Conservation (phyloP, 2,329 filamentous ascomycete genomes). For the Penicillium sp. region DNA sequence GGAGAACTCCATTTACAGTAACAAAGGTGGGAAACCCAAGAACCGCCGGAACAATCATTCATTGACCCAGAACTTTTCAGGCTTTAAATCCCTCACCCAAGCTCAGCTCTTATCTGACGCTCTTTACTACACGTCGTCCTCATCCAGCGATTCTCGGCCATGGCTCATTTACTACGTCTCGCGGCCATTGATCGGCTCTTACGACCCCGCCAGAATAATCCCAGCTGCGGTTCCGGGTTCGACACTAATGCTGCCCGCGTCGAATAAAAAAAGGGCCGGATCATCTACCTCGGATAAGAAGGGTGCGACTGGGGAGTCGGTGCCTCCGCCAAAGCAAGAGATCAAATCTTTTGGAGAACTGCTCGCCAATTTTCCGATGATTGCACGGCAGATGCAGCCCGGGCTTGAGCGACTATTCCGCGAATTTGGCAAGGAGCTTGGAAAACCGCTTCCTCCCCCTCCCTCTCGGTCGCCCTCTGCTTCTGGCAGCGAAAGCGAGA, state of each 20-base stretch:
- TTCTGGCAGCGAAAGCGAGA: slow-evolving; percentile 45
- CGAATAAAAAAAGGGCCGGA: slow-evolving; percentile 32
- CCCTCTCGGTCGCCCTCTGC: slow-evolving; percentile 55
- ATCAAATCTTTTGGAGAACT: slow-evolving; percentile 88
- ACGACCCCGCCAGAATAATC: slow-evolving; percentile 70
- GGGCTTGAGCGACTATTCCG: slow-evolving; percentile 86
- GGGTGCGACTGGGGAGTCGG: slow-evolving; percentile 30
- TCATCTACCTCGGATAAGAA: slow-evolving; percentile 22
- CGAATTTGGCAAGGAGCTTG: slow-evolving; percentile 82
- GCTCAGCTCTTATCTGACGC: slow-evolving; percentile 80
- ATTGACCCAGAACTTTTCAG: background rate
- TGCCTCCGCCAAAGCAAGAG: slow-evolving; percentile 69
- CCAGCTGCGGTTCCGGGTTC: slow-evolving; percentile 58
- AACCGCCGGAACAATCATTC: background rate
- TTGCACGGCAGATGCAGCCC: slow-evolving; percentile 91
- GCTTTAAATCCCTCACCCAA: slow-evolving; percentile 88
- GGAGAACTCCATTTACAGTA: slow-evolving; percentile 88
- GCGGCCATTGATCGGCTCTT: slow-evolving; percentile 76
- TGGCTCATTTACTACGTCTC: slow-evolving; percentile 98
- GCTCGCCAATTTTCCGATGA: slow-evolving; percentile 88
- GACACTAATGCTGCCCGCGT: background rate
- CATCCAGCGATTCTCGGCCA: slow-evolving; percentile 82
- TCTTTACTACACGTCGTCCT: slow-evolving; percentile 71
- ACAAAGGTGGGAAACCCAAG: slow-evolving; percentile 69
- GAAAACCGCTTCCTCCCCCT: slow-evolving; percentile 77